These are phyloP conservation scores for Backusella australiensis DNA, from an alignment of 192 early-diverging fungal species.

Conservation along the genomic window DNA sequence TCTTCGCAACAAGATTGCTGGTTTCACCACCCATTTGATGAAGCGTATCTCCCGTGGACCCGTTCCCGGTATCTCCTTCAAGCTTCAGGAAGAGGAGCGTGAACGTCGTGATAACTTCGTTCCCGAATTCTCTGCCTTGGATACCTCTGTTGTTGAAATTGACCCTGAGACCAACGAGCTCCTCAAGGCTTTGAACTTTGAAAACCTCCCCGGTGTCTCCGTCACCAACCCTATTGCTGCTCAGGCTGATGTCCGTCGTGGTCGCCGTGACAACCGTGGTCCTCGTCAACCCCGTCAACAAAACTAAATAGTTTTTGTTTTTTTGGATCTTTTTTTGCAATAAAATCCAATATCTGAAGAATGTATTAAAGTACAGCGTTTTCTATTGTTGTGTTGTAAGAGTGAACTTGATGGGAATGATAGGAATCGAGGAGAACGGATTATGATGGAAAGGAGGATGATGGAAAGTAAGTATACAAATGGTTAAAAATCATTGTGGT, in stretches of 20 bases:
- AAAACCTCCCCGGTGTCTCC: slow-evolving; percentile 81
- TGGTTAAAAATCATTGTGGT: no score
- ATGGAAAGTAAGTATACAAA: no score
- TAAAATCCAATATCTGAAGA: not conserved
- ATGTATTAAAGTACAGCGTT: not conserved
- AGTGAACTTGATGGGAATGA: not conserved
- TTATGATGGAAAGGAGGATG: no score
- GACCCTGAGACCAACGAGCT: slow-evolving; percentile 92
- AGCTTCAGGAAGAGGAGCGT: slow-evolving; percentile 99
- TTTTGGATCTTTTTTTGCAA: not conserved
- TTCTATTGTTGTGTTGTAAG: not conserved
- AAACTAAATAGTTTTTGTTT: slow-evolving; percentile 6
- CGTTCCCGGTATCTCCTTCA: slow-evolving; percentile 99
- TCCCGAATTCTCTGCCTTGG: slow-evolving; percentile 96
- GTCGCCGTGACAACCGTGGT: slow-evolving; percentile 20
- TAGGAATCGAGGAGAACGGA: not conserved
- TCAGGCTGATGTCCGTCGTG: slow-evolving; percentile 33
- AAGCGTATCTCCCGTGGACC: slow-evolving; percentile 98
- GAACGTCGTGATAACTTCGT: slow-evolving; percentile 99
- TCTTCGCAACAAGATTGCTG: slow-evolving; percentile 99
- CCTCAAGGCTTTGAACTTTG: slow-evolving; percentile 96
- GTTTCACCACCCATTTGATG: slow-evolving; percentile 99
- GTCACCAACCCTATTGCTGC: slow-evolving; percentile 54
- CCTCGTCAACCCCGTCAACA: slow-evolving; percentile 24
- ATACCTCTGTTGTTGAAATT: slow-evolving; percentile 87